These are phyloP conservation scores for Cicer yamashitae DNA, from an alignment of 306 rosid genomes.

Conservation along the genomic window DNA sequence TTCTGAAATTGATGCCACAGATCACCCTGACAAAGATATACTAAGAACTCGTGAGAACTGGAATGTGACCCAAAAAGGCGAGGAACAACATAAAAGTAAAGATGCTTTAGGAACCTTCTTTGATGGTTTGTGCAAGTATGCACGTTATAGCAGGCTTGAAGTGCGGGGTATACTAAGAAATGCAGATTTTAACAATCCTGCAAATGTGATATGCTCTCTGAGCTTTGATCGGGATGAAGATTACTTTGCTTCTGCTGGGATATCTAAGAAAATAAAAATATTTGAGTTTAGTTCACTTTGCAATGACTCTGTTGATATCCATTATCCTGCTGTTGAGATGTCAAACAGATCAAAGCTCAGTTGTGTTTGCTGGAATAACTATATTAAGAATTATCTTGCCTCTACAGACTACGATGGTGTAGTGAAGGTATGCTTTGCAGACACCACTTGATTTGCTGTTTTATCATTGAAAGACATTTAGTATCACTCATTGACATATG, in stretches of 20 bases:
- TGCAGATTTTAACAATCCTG: slow-evolving; percentile 74
- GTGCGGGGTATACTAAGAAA: slow-evolving; percentile 83
- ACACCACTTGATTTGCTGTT: slow-evolving; percentile 35
- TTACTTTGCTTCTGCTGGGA: slow-evolving; percentile 93
- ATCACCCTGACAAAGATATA: slow-evolving; percentile 58
- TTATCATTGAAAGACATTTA: slow-evolving; percentile 21
- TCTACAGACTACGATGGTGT: slow-evolving; percentile 89
- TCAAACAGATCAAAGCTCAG: slow-evolving; percentile 81
- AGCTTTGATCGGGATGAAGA: slow-evolving; percentile 94
- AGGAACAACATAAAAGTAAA: slow-evolving; percentile 49
- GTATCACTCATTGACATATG: slow-evolving; percentile 30
- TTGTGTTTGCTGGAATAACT: slow-evolving; percentile 95
- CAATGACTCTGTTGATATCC: slow-evolving; percentile 79
- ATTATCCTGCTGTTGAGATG: slow-evolving; percentile 89
- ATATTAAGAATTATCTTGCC: slow-evolving; percentile 89
- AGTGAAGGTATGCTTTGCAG: slow-evolving; percentile 74
- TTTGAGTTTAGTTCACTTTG: slow-evolving; percentile 79
- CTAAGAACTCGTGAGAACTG: slow-evolving; percentile 66
- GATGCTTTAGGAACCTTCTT: slow-evolving; percentile 78
- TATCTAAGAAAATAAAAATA: slow-evolving; percentile 87
- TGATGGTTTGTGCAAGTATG: slow-evolving; percentile 94
- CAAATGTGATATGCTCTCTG: slow-evolving; percentile 85
- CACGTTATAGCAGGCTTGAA: slow-evolving; percentile 82
- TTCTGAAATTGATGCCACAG: slow-evolving; percentile 58
- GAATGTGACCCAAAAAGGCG: slow-evolving; percentile 48